Conservation (phyloP, 2,329 filamentous ascomycete genomes). For the Orbilia ellipsospora region DNA sequence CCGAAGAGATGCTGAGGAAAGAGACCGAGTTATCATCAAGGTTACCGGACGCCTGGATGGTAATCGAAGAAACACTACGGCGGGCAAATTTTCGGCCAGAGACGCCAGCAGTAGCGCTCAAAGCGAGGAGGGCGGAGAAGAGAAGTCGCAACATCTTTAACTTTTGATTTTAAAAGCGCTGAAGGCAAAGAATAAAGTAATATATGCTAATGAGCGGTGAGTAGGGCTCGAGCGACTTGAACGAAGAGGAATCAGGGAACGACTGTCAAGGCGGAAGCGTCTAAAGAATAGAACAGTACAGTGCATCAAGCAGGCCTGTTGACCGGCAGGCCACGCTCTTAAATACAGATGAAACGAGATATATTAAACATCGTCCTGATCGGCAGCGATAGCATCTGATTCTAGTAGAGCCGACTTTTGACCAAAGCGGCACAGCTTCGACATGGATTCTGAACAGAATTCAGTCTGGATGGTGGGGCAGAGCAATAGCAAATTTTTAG, state of each 20-base stretch:
- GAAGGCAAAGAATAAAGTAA: constrained; percentile 10
- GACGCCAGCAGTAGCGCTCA: constrained; percentile 32
- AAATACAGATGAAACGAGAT: constrained; percentile 48
- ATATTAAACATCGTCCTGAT: constrained; percentile 39
- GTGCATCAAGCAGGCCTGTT: neutral
- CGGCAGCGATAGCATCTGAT: constrained; percentile 33
- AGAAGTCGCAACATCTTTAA: constrained; percentile 45
- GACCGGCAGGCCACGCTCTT: constrained; percentile 28
- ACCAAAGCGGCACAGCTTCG: constrained; percentile 23
- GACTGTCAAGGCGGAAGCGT: constrained; percentile 39
- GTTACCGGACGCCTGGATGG: constrained; percentile 20
- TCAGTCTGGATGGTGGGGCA: constrained; percentile 23
- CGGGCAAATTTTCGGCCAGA: constrained; percentile 10
- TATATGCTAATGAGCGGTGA: neutral
- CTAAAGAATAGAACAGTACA: constrained; percentile 24
- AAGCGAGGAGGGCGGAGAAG: constrained; percentile 31
- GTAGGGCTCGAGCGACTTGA: constrained; percentile 34
- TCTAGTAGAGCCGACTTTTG: constrained; percentile 14
- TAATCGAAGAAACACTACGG: constrained; percentile 19
- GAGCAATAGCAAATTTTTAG: constrained; percentile 4
- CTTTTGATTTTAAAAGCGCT: constrained; percentile 2
- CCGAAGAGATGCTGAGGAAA: constrained; percentile 1
- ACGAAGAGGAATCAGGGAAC: constrained; percentile 25
- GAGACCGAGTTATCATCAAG: constrained; percentile 6
- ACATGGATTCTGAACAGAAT: constrained; percentile 1